Evolutionary conservation across 108 stramenopile species (phyloP).

Genomic region (Nannochloropsis gaditana): DNA sequence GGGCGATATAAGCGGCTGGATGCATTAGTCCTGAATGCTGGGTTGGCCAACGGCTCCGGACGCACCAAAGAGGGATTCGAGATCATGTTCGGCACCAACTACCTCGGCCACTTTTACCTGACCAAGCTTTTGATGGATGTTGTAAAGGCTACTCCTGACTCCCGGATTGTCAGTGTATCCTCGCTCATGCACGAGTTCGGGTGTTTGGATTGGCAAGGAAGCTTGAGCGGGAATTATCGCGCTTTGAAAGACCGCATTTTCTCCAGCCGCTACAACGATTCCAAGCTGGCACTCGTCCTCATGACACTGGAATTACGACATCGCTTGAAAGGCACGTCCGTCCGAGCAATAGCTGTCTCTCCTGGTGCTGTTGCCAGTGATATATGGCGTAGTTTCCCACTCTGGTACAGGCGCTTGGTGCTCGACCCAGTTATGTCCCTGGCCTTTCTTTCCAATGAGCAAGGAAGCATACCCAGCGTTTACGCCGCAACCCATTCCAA

Average conservation of each 20-base stretch:
- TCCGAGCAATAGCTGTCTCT: neutral
- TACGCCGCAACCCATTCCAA: neutral
- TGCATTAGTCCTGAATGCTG: neutral
- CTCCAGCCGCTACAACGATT: neutral
- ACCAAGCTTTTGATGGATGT: slow-evolving; percentile 79
- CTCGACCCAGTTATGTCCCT: neutral
- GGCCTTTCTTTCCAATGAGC: neutral
- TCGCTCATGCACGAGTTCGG: slow-evolving; percentile 37
- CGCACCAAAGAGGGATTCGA: slow-evolving; percentile 90
- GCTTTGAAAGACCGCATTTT: neutral
- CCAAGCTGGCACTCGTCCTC: neutral
- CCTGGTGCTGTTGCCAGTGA: neutral
- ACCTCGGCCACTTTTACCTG: slow-evolving; percentile 87
- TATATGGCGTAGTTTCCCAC: neutral
- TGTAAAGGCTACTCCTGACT: slow-evolving; percentile 34
- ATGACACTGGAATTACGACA: neutral
- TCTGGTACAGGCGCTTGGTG: neutral
- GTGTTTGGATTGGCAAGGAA: slow-evolving; percentile 30
- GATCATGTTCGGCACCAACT: slow-evolving; percentile 90
- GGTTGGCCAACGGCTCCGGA: neutral
- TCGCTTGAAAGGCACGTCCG: slow-evolving; percentile 10
- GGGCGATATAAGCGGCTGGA: neutral
- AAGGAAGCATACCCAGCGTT: neutral
- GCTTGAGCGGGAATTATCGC: neutral
- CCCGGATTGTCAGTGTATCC: slow-evolving; percentile 38